Evolutionary conservation across 306 rosid species (phyloP).

Genomic region (Trifolium subterraneum): DNA sequence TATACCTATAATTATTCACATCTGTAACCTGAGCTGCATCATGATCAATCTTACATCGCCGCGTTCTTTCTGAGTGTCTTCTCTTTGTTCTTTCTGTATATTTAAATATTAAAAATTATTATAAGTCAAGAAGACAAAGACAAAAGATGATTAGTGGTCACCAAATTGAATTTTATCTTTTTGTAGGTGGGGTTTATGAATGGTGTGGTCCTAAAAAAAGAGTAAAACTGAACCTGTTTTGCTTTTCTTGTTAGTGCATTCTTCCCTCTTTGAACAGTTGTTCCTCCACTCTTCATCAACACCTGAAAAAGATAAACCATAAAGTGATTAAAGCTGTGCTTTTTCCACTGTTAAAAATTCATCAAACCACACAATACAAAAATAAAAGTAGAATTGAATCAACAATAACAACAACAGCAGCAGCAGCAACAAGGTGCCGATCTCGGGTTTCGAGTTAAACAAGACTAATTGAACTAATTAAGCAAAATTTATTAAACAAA

Average conservation of each 20-base stretch:
- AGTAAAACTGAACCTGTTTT: constrained; percentile 76
- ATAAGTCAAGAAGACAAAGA: constrained; percentile 22
- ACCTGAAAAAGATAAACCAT: constrained; percentile 73
- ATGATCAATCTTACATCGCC: constrained; percentile 70
- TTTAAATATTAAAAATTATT: constrained; percentile 34
- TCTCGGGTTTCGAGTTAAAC: constrained; percentile 51
- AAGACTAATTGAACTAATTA: constrained; percentile 42
- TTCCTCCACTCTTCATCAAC: constrained; percentile 90
- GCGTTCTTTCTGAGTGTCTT: constrained; percentile 69
- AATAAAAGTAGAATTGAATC: constrained; percentile 17
- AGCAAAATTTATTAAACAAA: constrained; percentile 29
- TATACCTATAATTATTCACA: constrained; percentile 77
- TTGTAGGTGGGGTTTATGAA: constrained; percentile 49
- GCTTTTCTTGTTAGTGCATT: constrained; percentile 90
- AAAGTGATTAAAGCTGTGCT: constrained; percentile 73
- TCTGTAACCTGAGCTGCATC: constrained; percentile 71
- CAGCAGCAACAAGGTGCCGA: constrained; percentile 55
- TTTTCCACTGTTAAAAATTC: constrained; percentile 60
- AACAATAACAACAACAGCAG: constrained; percentile 40
- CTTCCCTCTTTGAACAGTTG: constrained; percentile 74
- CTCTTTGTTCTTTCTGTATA: constrained; percentile 73
- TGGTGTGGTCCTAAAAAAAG: constrained; percentile 72
- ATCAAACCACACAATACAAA: constrained; percentile 46
- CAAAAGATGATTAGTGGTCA: constrained; percentile 34
- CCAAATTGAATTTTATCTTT: constrained; percentile 41